Evolutionary conservation across 2,329 filamentous ascomycete genomes (phyloP), one percentile per base, ranked within the genome.

Genomic region (Bipolaris sorokiniana): DNA sequence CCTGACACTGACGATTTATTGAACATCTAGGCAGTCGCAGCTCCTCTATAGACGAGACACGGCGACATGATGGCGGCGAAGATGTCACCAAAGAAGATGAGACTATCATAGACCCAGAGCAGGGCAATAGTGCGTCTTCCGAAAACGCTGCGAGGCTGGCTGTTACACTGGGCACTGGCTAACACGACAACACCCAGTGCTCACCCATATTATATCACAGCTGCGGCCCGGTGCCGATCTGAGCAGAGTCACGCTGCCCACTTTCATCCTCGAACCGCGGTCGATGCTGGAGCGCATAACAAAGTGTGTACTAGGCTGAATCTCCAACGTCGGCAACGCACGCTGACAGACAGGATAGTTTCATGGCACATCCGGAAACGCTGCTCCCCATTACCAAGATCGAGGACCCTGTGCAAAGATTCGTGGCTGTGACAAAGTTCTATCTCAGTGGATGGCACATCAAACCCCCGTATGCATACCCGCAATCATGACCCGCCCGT

Each of bases 371-470:
- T 75, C 95, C 95, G 38, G 95, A 99, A 79, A 96, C 92, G 72
- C 88, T 99, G 31, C 86, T 99, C 4, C 89, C 90, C 33, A 95
- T 98, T 77, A 86, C 94, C 42, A 81, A 86, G 45, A 90, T 97
- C 67, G 90, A 98, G 49, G 94, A 99, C 72, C 94, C 95, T 1
- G 82, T 92, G 54, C 83, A 94, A 71, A 87, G 95, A 75, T 99
- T 99, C 73, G 88, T 98, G 28, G 91, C 92, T 13, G 95, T 99
- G 48, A 91, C 97, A 74, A 97, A 96, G 79, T 99, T 99, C 78
- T 99, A 99, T 78, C 83, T 99, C 42, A 97, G 92, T 77, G 95
- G 95, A 70, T 99, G 95, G 95, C 95, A 99, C 77, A 97, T 99
- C 75, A 95, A 94, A 78, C 95, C 95, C 72, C 90, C 92, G 92